phyloP scores from a whole-genome alignment of 352 stramenopile genomes.

The Globisporangium heterothallicum region DNA sequence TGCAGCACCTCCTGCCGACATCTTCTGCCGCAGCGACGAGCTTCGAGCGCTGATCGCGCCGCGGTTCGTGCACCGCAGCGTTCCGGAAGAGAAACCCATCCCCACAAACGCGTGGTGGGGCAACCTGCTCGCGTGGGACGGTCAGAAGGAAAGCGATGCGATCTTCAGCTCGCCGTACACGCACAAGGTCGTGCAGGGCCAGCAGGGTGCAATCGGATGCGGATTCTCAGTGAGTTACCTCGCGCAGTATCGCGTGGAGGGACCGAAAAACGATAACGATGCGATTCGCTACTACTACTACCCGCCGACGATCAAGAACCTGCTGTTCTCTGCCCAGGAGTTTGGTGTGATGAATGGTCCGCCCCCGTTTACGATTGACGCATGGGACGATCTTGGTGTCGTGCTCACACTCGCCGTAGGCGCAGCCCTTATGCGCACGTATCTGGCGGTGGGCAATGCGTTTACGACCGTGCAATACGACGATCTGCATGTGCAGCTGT shows the following conservation, averaged over 20 bases:
- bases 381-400: slow-evolving; percentile 75
- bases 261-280: slow-evolving; percentile 69
- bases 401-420: slow-evolving; percentile 29
- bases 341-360: slow-evolving; percentile 15
- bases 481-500: slow-evolving; percentile 54
- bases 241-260: slow-evolving; percentile 62
- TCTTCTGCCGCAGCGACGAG: slow-evolving; percentile 46
- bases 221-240: slow-evolving; percentile 67
- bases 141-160: slow-evolving; percentile 52
- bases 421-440: slow-evolving; percentile 32
- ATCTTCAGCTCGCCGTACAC: slow-evolving; percentile 72
- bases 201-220: slow-evolving; percentile 28
- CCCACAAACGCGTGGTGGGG: slow-evolving; percentile 85
- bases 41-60: slow-evolving; percentile 47
- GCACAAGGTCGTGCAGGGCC: slow-evolving; percentile 38
- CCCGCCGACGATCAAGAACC: slow-evolving; percentile 65
- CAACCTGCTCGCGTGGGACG: slow-evolving; percentile 67
- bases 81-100: slow-evolving; percentile 27
- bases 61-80: slow-evolving; percentile 27
- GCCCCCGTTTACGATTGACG: slow-evolving; percentile 37
- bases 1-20: slow-evolving; percentile 21
- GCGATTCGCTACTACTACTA: slow-evolving; percentile 86
- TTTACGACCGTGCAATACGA: slow-evolving; percentile 73
- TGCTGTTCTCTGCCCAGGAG: slow-evolving; percentile 60
- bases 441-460: slow-evolving; percentile 65